A percentile compares a stretch with the other conserved stretches of the same genome.
These are phyloP conservation scores for Phlebopus sp. DNA, from an alignment of 1,284 basidiomycete genomes.

Conservation along the genomic window DNA sequence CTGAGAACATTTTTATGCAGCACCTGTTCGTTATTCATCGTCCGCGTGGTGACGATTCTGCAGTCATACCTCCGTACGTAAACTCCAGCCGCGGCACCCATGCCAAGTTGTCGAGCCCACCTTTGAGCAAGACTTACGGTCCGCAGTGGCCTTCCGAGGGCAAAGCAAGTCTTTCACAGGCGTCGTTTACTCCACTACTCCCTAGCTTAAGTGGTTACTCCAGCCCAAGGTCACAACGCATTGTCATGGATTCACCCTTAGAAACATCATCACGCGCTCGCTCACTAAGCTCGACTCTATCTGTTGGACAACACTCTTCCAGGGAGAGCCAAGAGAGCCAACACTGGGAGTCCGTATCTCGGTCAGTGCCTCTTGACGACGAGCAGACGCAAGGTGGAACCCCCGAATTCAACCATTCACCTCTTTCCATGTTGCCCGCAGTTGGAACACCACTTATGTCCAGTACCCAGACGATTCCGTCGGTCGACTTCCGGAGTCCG, in stretches of 20 bases:
- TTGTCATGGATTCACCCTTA: conserved; percentile 11
- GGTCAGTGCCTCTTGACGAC: conserved; percentile 12
- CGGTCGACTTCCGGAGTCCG: conserved; percentile 18
- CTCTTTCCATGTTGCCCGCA: conserved; percentile 30
- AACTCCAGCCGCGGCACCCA: conserved; percentile 1
- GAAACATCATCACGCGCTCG: conserved; percentile 18
- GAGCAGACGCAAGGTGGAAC: conserved; percentile 13
- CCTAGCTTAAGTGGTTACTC: conserved; percentile 30
- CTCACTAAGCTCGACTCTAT: conserved; percentile 33
- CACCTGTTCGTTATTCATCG: conserved; percentile 29
- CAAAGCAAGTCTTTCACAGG: conserved; percentile 20
- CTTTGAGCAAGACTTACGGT: conserved; percentile 11
- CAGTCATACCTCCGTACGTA: neutral
- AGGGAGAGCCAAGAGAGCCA: conserved; percentile 20
- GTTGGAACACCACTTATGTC: conserved; percentile 31
- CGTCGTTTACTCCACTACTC: conserved; percentile 31
- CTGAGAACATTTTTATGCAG: conserved; percentile 13
- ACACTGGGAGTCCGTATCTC: conserved; percentile 13
- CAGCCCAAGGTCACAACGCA: conserved; percentile 28
- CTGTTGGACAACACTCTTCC: conserved; percentile 30
- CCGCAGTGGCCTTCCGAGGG: conserved; percentile 30
- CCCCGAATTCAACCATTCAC: conserved; percentile 28
- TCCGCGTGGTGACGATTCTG: conserved; percentile 14
- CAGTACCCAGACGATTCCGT: conserved; percentile 10
- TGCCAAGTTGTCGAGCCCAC: conserved; percentile 6